Conservation (phyloP, 1,284 basidiomycete genomes). For the Uromyces viciae-fabae region DNA sequence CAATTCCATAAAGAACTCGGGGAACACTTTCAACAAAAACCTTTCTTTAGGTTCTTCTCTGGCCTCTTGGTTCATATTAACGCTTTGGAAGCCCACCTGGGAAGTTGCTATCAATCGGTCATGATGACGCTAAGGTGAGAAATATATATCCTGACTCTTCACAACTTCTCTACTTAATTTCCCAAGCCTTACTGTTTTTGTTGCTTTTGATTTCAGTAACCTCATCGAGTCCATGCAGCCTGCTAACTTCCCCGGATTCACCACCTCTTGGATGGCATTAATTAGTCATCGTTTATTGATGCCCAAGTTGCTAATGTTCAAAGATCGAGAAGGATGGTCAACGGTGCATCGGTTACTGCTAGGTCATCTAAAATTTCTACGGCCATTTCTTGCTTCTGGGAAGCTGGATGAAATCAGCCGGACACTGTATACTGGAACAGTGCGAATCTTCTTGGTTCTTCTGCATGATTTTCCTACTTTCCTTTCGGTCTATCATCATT, state of each 20-base stretch:
- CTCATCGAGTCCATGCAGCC: constrained; percentile 95
- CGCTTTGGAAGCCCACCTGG: constrained; percentile 74
- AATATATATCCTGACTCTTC: background rate
- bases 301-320: constrained; percentile 82
- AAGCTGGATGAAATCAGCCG: constrained; percentile 78
- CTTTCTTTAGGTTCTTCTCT: constrained; percentile 98
- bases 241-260: constrained; percentile 93
- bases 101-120: constrained; percentile 78
- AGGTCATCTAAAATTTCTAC: constrained; percentile 87
- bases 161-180: background rate
- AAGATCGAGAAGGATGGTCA: constrained; percentile 85
- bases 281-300: constrained; percentile 96
- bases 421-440: constrained; percentile 85
- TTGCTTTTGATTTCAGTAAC: constrained; percentile 68
- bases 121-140: constrained; percentile 66
- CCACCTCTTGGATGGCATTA: constrained; percentile 95
- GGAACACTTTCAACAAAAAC: constrained; percentile 87
- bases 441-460: constrained; percentile 85
- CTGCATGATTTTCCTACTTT: constrained; percentile 99
- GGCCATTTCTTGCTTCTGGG: constrained; percentile 79
- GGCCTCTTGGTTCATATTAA: constrained; percentile 89
- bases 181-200: constrained; percentile 1
- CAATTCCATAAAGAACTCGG: constrained; percentile 93
- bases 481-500: constrained; percentile 93
- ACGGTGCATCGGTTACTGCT: constrained; percentile 91